Percentiles rank a stretch among this genome's conserved stretches.
These are phyloP conservation scores for Cryptococcus depauperatus DNA, from an alignment of 1,284 basidiomycete species.

Conservation along the genomic window DNA sequence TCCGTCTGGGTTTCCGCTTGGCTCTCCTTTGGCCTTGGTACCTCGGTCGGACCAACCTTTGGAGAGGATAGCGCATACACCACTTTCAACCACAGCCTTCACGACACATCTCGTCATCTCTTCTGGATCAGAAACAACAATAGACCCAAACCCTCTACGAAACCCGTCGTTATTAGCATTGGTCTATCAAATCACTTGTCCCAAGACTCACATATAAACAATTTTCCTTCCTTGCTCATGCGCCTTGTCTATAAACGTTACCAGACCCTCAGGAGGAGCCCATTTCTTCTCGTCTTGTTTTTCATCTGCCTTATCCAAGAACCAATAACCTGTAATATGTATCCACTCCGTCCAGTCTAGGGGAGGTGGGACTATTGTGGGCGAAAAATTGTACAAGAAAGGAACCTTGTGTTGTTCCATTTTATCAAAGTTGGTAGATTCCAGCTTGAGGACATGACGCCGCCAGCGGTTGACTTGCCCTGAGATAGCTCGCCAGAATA, in stretches of 20 bases:
- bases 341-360: constrained; percentile 99
- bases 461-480: constrained; percentile 95
- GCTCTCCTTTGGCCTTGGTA: constrained; percentile 52
- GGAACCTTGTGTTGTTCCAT: constrained; percentile 92
- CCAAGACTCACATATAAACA: constrained; percentile 63
- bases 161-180: constrained; percentile 4
- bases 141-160: constrained; percentile 82
- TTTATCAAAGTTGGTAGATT: constrained; percentile 76
- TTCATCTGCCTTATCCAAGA: constrained; percentile 81
- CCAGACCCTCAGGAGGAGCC: constrained; percentile 69
- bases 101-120: constrained; percentile 84
- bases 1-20: constrained; percentile 21
- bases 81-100: constrained; percentile 74
- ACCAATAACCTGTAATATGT: constrained; percentile 92
- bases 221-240: constrained; percentile 71
- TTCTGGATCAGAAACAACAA: constrained; percentile 89
- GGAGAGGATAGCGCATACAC: constrained; percentile 82
- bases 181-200: neutral
- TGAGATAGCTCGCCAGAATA: constrained; percentile 91
- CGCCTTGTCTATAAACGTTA: constrained; percentile 73
- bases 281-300: constrained; percentile 56
- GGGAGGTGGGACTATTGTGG: constrained; percentile 75
- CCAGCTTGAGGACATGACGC: constrained; percentile 64
- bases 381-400: constrained; percentile 95
- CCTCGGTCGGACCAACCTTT: constrained; percentile 98